These are phyloP conservation scores for Persicaria tinctoria DNA, from an alignment of 148 eudicot species.

Conservation along the genomic window DNA sequence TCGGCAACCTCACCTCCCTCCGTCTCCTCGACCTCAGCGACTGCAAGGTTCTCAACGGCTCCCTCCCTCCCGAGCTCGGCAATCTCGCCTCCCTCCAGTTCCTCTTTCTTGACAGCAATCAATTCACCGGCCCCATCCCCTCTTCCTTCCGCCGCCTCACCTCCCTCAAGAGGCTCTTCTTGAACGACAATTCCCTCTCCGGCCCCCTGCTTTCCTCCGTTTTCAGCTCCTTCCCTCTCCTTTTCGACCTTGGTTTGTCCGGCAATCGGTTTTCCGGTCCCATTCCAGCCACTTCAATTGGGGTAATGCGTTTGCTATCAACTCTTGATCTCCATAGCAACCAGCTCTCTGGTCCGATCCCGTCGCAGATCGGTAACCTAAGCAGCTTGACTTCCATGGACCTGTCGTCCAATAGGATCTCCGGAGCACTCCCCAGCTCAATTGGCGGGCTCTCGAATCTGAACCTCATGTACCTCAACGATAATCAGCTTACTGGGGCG, in stretches of 20 bases:
- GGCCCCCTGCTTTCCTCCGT: slow-evolving; percentile 35
- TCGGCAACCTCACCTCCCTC: slow-evolving; percentile 53
- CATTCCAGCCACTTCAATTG: slow-evolving; percentile 42
- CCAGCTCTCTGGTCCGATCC: slow-evolving; percentile 41
- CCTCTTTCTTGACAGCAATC: slow-evolving; percentile 47
- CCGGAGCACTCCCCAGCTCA: slow-evolving; percentile 49
- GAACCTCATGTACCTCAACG: slow-evolving; percentile 28
- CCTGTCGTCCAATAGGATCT: slow-evolving; percentile 46
- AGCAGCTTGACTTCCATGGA: slow-evolving; percentile 33
- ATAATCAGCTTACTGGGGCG: slow-evolving; percentile 39
- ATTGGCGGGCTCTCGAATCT: slow-evolving; percentile 46
- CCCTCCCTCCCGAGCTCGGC: slow-evolving; percentile 58
- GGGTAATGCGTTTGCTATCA: slow-evolving; percentile 25
- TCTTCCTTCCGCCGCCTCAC: slow-evolving; percentile 31
- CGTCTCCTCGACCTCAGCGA: slow-evolving; percentile 56
- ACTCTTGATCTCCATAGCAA: slow-evolving; percentile 52
- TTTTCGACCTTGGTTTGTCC: slow-evolving; percentile 45
- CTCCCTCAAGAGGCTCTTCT: slow-evolving; percentile 30
- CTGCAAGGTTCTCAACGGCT: slow-evolving; percentile 42
- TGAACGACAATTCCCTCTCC: slow-evolving; percentile 40
- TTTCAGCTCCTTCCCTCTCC: slow-evolving; percentile 25
- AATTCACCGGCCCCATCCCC: slow-evolving; percentile 54
- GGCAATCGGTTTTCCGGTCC: slow-evolving; percentile 48
- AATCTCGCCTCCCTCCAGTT: slow-evolving; percentile 31
- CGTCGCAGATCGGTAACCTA: slow-evolving; percentile 45